Base-by-base conservation (phyloP, 768 basidiomycete species). In the Candolleomyces eurysporus region DNA sequence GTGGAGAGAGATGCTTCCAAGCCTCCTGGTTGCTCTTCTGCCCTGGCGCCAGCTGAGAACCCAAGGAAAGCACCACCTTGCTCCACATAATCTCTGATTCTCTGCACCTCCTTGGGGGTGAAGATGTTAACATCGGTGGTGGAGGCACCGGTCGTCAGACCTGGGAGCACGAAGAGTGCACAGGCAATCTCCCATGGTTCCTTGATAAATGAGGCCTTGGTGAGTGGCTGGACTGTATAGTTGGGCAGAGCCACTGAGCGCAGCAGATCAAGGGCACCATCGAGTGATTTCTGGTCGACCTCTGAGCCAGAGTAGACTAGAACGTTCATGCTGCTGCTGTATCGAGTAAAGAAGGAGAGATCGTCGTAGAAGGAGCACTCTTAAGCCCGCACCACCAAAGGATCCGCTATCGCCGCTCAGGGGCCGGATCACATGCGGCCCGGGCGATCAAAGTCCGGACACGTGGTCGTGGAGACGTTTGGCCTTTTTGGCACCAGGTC, bases 241-340 rank as follows among this genome's bases (percentile, higher is more conserved):
- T 63, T 54, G 3, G 62, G 60, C 7, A 63, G 55, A 19, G 55
- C 58, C 0, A 66, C 45, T 4, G 65, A 22, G 6, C 60, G 52
- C 26, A 66, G 56, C 43, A 63, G 57, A 59, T 54, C 36, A 36
- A 64, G 60, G 43, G 59, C 59, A 48, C 58, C 60, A 26, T 55
- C 43, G 48, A 66, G 51, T n/a, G 65, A 63, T 42, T 58, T 46
- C 49, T 54, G 65, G 42, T 60, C 40, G 48, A 64, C 63, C 50
- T 66, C 65, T n/a, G 65, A 61, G 40, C 65, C 65, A 42, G 57
- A 46, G 61, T 66, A 66, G 53, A 66, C 61, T 4, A 66, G 57
- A 22, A 66, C 63, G 58, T 66, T 62, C 65, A 66, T 66, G 19
- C 45, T 48, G 30, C 19, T 17, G 16, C 36, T 55, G 30, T 30